phyloP scores from a whole-genome alignment of 768 basidiomycete genomes.

The Crepidotus variabilis region DNA sequence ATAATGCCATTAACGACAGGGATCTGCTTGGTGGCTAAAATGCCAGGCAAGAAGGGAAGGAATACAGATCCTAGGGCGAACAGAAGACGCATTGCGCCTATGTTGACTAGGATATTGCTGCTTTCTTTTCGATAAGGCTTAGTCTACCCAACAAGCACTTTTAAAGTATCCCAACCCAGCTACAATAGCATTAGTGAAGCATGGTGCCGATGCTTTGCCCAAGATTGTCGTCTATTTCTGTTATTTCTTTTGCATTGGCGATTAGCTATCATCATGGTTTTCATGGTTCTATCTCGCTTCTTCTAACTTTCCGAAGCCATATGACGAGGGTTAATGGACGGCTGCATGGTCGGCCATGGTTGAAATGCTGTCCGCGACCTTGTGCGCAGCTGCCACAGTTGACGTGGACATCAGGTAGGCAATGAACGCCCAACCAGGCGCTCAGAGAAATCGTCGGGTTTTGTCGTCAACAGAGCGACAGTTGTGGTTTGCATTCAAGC shows the following conservation, averaged over 20 bases:
- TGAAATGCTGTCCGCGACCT: no score
- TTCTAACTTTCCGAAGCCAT: background rate
- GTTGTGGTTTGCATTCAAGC: no score
- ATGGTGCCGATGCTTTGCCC: background rate
- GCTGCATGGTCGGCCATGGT: no score
- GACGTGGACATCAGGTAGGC: no score
- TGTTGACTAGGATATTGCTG: background rate
- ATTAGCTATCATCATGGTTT: background rate
- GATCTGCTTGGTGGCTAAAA: background rate
- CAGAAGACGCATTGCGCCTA: background rate
- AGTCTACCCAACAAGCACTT: no score
- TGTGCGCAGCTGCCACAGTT: no score
- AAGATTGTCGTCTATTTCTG: background rate
- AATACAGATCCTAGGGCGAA: background rate
- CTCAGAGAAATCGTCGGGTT: no score
- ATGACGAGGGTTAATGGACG: background rate
- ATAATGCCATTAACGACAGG: constrained; percentile 5
- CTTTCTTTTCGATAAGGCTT: no score
- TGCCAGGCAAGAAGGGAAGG: background rate
- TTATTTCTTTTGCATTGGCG: background rate
- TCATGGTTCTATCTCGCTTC: background rate
- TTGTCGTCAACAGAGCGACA: no score
- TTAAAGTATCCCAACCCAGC: background rate
- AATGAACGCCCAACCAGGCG: no score
- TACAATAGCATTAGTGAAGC: background rate